Evolutionary conservation across 495 filamentous ascomycete species (phyloP).

Genomic region (Hypoxylon subgilvum): DNA sequence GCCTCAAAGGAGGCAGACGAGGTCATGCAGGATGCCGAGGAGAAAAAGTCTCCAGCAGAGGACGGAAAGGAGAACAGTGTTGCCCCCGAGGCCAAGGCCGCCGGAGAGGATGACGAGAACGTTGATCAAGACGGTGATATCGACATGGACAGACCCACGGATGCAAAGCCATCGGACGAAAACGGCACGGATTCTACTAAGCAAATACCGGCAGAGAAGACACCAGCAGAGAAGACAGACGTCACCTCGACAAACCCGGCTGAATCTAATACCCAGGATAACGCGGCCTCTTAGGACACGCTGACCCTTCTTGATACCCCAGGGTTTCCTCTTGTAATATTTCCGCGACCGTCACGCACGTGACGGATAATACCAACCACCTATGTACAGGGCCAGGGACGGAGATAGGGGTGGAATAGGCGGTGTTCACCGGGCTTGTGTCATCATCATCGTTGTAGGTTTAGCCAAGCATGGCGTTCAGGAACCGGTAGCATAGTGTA

Average conservation of each 20-base stretch:
- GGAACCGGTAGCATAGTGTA: too few species aligned
- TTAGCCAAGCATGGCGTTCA: too few species aligned
- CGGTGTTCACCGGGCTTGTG: not conserved
- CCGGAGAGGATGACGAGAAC: slow-evolving; percentile 12
- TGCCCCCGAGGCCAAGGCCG: slow-evolving; percentile 10
- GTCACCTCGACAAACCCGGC: not conserved
- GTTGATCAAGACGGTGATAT: slow-evolving; percentile 39
- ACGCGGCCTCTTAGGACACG: not conserved
- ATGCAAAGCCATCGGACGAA: slow-evolving; percentile 12
- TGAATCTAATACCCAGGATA: not conserved
- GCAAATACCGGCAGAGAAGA: too few species aligned
- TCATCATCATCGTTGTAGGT: too few species aligned
- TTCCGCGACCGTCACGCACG: not conserved
- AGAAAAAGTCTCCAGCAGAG: slow-evolving; percentile 20
- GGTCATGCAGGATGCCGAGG: slow-evolving; percentile 38
- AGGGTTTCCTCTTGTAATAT: too few species aligned
- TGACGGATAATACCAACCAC: too few species aligned
- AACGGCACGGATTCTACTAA: slow-evolving; percentile 19
- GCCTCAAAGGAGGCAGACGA: slow-evolving; percentile 42
- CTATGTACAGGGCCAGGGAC: not conserved
- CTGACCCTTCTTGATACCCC: not conserved
- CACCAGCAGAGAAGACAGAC: slow-evolving; percentile 2
- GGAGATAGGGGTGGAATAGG: not conserved
- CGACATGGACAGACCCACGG: slow-evolving; percentile 33
- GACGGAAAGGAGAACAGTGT: slow-evolving; percentile 17